Evolutionary conservation across 2,329 filamentous ascomycete species (phyloP).

Genomic region (Sclerotinia spermophila): DNA sequence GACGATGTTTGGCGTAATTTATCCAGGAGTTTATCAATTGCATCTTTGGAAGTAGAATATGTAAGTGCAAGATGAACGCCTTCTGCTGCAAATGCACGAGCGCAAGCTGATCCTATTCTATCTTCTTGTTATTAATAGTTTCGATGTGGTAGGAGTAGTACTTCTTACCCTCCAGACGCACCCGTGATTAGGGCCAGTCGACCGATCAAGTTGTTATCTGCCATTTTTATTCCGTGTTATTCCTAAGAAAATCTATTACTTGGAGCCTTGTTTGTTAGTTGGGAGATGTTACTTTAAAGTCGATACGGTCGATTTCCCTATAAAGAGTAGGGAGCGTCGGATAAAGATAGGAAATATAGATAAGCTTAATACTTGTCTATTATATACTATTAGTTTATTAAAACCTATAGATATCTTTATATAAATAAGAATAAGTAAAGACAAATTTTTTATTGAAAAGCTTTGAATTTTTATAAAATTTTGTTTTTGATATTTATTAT

Average conservation of each 20-base stretch:
- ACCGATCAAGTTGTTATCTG: slow-evolving; percentile 47
- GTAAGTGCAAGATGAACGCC: slow-evolving; percentile 56
- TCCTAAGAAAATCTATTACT: no score
- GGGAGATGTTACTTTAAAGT: not conserved
- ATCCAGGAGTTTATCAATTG: slow-evolving; percentile 44
- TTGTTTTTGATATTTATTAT: no score
- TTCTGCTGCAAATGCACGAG: slow-evolving; percentile 49
- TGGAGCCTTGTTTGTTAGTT: not conserved
- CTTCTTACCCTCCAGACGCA: slow-evolving; percentile 54
- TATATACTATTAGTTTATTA: no score
- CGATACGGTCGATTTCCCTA: not conserved
- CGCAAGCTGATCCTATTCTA: slow-evolving; percentile 59
- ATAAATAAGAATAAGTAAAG: no score
- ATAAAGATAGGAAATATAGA: not conserved
- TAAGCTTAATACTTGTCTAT: no score
- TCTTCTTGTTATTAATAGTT: not conserved
- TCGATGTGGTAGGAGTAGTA: not conserved
- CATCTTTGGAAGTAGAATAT: slow-evolving; percentile 48
- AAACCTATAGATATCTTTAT: no score
- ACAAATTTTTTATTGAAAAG: no score
- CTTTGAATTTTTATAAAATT: no score
- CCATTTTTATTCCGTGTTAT: slow-evolving; percentile 15
- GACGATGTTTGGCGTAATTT: slow-evolving; percentile 37
- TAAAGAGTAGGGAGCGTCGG: not conserved
- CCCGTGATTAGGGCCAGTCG: slow-evolving; percentile 57